Evolutionary conservation across 2,329 filamentous ascomycete species (phyloP).

Genomic region (Calonectria leucothoes): DNA sequence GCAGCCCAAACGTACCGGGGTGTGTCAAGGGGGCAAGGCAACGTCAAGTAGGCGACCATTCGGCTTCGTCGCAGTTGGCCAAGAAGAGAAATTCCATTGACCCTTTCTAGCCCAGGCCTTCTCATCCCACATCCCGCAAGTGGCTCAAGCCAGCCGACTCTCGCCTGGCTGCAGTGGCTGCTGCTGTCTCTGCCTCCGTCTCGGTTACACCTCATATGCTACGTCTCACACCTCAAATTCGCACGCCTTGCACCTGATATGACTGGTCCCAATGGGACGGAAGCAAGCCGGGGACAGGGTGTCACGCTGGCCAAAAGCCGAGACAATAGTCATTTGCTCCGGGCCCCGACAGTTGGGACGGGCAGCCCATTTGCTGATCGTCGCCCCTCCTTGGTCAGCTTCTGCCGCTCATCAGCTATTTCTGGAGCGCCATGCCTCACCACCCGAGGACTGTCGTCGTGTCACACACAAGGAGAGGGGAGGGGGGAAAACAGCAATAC

Average conservation of each 20-base stretch:
- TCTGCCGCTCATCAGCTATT: not conserved
- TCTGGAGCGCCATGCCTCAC: not conserved
- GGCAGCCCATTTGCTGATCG: not conserved
- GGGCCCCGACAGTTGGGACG: not conserved
- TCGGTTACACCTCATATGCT: constrained; percentile 10
- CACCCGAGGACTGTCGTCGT: not conserved
- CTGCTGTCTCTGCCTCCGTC: not conserved
- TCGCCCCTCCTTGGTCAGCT: constrained; percentile 1
- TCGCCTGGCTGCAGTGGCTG: not conserved
- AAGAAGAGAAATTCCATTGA: not conserved
- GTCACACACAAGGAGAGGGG: not conserved
- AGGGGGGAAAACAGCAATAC: not conserved
- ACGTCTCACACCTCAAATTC: constrained; percentile 7
- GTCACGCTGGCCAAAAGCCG: constrained; percentile 1
- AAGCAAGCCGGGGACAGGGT: not conserved
- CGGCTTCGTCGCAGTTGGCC: not conserved
- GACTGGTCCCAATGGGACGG: constrained; percentile 14
- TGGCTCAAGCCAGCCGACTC: not conserved
- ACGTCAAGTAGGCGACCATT: constrained; percentile 10
- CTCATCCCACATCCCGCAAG: constrained; percentile 1
- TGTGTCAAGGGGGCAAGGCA: constrained; percentile 5
- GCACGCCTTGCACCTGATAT: not conserved
- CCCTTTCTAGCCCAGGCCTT: not conserved
- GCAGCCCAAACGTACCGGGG: constrained; percentile 19
- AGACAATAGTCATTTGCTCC: not conserved